Evolutionary conservation across 2,329 filamentous ascomycete species (phyloP).

Genomic region (Talaromyces sp.): DNA sequence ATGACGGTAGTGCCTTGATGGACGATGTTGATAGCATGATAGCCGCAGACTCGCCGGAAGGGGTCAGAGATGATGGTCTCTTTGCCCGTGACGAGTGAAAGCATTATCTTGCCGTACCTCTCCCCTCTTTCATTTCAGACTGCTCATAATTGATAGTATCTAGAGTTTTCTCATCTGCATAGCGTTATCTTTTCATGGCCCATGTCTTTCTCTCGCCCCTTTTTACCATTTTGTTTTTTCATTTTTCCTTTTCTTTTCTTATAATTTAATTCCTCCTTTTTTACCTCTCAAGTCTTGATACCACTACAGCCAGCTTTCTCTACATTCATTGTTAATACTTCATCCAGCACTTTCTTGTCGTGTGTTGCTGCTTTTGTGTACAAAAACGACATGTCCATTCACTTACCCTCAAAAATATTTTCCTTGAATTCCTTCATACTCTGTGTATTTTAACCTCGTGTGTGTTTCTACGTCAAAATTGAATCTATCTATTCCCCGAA

Average conservation of each 20-base stretch:
- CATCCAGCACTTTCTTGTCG: constrained; percentile 7
- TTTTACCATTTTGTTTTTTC: background rate
- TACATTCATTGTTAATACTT: constrained; percentile 17
- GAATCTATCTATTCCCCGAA: background rate
- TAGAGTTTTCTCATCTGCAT: constrained; percentile 13
- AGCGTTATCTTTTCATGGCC: constrained; percentile 7
- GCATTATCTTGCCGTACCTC: background rate
- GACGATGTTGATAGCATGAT: constrained; percentile 48
- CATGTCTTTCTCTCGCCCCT: background rate
- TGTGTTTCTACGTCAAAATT: background rate
- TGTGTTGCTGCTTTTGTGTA: constrained; percentile 9
- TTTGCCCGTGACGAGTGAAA: constrained; percentile 12
- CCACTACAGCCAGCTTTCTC: constrained; percentile 12
- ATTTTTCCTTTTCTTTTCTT: background rate
- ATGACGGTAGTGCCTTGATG: constrained; percentile 46
- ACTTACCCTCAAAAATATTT: background rate
- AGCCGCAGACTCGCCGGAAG: constrained; percentile 38
- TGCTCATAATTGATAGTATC: constrained; percentile 10
- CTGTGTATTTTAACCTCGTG: background rate
- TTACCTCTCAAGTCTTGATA: constrained; percentile 6
- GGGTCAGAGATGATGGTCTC: constrained; percentile 22
- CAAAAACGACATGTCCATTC: constrained; percentile 14
- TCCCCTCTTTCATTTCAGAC: constrained; percentile 5
- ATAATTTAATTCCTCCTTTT: background rate
- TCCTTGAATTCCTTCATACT: background rate